Evolutionary conservation across 306 rosid species (phyloP).

Genomic region (Vigna trinervia): DNA sequence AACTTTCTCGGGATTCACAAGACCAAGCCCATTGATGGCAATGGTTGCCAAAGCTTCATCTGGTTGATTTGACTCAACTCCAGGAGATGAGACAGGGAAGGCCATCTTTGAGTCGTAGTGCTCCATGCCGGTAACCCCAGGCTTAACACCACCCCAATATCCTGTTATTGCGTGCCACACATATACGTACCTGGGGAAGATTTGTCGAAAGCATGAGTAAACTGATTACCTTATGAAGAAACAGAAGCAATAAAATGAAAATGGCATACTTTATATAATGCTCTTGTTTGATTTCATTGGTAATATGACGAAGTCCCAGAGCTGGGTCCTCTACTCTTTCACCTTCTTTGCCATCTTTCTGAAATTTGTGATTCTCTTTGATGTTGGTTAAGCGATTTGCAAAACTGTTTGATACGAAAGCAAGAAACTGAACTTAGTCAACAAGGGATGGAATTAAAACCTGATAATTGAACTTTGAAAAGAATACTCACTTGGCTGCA

Average conservation of each 20-base stretch:
- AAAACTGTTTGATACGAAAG: conserved; percentile 58
- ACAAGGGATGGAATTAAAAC: conserved; percentile 3
- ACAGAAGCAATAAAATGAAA: conserved; percentile 15
- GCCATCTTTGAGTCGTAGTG: conserved; percentile 74
- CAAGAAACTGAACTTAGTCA: not conserved
- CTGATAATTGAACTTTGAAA: not conserved
- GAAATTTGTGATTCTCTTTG: conserved; percentile 87
- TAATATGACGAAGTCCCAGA: conserved; percentile 71
- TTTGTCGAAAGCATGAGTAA: conserved; percentile 29
- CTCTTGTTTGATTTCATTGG: conserved; percentile 60
- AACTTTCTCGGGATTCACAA: conserved; percentile 84
- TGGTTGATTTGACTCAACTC: conserved; percentile 71
- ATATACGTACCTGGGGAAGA: conserved; percentile 62
- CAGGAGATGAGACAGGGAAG: conserved; percentile 77
- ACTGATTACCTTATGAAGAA: not conserved
- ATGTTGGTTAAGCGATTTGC: conserved; percentile 77
- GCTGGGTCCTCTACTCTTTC: conserved; percentile 68
- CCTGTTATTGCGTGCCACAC: conserved; percentile 97
- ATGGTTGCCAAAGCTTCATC: conserved; percentile 68
- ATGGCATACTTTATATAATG: conserved; percentile 61
- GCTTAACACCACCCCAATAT: conserved; percentile 93
- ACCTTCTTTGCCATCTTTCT: conserved; percentile 84
- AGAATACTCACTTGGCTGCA: conserved; percentile 68
- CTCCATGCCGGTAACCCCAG: conserved; percentile 70
- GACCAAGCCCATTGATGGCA: conserved; percentile 81